Evolutionary conservation across 2,329 filamentous ascomycete genomes (phyloP), one percentile per base, ranked within the genome.

Genomic region (Pseudogymnoascus sp.): DNA sequence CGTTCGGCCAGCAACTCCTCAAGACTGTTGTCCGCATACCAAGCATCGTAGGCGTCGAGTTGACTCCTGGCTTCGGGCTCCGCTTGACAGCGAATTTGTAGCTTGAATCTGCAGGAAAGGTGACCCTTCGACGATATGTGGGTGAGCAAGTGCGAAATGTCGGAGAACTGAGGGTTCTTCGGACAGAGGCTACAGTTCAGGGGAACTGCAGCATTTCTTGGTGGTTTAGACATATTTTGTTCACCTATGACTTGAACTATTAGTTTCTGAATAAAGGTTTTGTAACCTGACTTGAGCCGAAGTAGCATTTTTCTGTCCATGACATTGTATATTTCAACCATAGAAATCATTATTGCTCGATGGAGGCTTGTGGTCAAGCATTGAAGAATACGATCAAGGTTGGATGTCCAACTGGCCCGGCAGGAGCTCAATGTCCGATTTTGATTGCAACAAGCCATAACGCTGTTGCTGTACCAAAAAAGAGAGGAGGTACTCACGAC

Each of bases 81-180:
- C 54, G 83, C 81, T 62, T 85, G 82, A 63, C 87, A 84, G 64
- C 84, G 85, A 68, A 96, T 84, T 70, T 91, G 87, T 62, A 91
- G 82, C 71, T 91, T 91, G 78, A 93, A 96, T 71, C 90, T 86
- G 73, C 91, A 84, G 65, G 91, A 87, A 36, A 97, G 79, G 74
- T 97, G 93, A n/a, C 89, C 89, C 74, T 97, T 97, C 67, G 93
- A 97, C 65, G 89, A 86, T 66, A 97, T 85, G 73, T 97, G 93
- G 11, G 93, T 97, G 72, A 97, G 84, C 39, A 97, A 80, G 75
- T 97, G 93, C 36, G 93, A 96, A 51, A 92, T 81, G 75, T 97
- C 93, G 63, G 91, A 96, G 77, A 97, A 97, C 31, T 77, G 83
- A 40, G 91, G 90, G 66, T 83, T 83, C 68, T 88, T 90, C 37